Evolutionary conservation across 495 filamentous ascomycete genomes (phyloP), one percentile per base, ranked within the genome.

Genomic region (Cercophora sp.): DNA sequence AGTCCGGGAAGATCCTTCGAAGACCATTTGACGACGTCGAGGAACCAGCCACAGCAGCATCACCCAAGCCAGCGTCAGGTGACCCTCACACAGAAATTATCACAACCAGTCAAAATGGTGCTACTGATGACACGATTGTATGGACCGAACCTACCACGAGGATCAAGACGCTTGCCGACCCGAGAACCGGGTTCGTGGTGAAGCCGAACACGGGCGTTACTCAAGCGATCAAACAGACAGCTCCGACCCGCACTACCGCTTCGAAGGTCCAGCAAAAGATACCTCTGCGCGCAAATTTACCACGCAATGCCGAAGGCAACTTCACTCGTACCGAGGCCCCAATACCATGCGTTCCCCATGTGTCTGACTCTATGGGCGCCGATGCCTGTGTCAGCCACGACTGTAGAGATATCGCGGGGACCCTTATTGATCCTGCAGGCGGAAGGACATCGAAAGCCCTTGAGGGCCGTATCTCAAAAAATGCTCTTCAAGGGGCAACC

Each of bases 71-170:
- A 46, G 34, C n/a, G 39, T 34, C 2, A 40, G 25, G n/a, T n/a
- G n/a, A n/a, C n/a, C n/a, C n/a, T n/a, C n/a, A n/a, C n/a, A n/a
- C n/a, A n/a, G n/a, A n/a, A n/a, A n/a, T n/a, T n/a, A n/a, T n/a
- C n/a, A n/a, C n/a, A n/a, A n/a, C n/a, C n/a, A n/a, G n/a, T n/a
- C n/a, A n/a, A n/a, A n/a, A n/a, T n/a, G n/a, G n/a, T n/a, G n/a
- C n/a, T n/a, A n/a, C 16, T 42, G 47, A 77, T 35, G 66, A 70
- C 2, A 62, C 71, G 0, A 69, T 87, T 10, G 54, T 70, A 19
- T 94, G 88, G 89, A 70, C 69, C n/a, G 81, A 93, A 56, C 87
- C 86, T 2, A 53, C 64, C 8, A 87, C 85, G 3, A 84, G 81
- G 50, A 70, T 75, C 52, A 74, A 58, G 4, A 76, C 82, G 44